These are phyloP conservation scores for Zopfochytrium polystomum DNA, from an alignment of 371 early-diverging fungal genomes.

Conservation along the genomic window DNA sequence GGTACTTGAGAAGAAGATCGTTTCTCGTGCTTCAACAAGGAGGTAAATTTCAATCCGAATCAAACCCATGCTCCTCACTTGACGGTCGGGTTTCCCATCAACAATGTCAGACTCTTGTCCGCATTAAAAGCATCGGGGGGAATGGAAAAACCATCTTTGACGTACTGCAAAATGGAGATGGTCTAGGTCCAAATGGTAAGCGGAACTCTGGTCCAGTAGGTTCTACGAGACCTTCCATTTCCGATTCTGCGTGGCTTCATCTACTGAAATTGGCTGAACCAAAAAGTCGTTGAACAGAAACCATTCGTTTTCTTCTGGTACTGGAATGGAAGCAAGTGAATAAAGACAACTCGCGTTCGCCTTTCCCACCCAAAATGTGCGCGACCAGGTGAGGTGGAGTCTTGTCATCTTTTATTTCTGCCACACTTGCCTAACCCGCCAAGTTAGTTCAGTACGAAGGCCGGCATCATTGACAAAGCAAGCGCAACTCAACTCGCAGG, in stretches of 20 bases:
- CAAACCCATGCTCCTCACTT: slow-evolving; percentile 20
- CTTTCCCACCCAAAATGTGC: slow-evolving; percentile 64
- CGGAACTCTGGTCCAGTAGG: neutral
- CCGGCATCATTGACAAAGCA: slow-evolving; percentile 1
- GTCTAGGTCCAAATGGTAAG: slow-evolving; percentile 32
- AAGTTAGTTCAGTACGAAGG: neutral
- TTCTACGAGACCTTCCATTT: slow-evolving; percentile 70
- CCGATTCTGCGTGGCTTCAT: slow-evolving; percentile 66
- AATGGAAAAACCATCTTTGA: slow-evolving; percentile 17
- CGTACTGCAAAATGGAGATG: slow-evolving; percentile 73
- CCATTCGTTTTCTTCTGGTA: slow-evolving; percentile 58
- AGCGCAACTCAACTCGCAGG: no score
- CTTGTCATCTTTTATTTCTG: slow-evolving; percentile 48
- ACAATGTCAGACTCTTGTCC: slow-evolving; percentile 8
- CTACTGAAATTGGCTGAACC: slow-evolving; percentile 68
- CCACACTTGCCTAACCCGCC: slow-evolving; percentile 56
- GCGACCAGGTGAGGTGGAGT: slow-evolving; percentile 73
- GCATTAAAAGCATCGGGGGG: no score
- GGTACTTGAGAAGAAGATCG: no score
- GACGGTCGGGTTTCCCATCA: slow-evolving; percentile 5
- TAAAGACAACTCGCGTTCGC: no score
- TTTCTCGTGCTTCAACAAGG: no score
- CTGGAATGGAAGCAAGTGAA: no score
- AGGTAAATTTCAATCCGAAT: no score
- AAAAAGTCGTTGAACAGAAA: slow-evolving; percentile 91